These are phyloP conservation scores for Cystobasidium slooffiae DNA, from an alignment of 1,284 basidiomycete genomes.

Conservation along the genomic window DNA sequence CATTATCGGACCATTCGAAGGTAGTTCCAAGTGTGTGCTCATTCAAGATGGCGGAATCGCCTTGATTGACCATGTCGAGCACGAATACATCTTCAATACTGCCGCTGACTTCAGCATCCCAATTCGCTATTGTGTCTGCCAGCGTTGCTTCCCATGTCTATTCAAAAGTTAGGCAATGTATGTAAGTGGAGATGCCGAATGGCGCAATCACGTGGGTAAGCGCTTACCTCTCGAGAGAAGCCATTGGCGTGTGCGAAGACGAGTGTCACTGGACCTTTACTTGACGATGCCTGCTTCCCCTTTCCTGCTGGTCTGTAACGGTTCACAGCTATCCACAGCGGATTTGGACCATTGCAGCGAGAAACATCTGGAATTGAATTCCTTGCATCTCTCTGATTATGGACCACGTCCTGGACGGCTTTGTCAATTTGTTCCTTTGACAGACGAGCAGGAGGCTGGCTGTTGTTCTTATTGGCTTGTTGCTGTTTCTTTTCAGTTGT, in stretches of 20 bases:
- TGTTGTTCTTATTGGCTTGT: not conserved
- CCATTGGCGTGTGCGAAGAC: constrained; percentile 79
- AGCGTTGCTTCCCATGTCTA: constrained; percentile 72
- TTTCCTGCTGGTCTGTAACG: constrained; percentile 10
- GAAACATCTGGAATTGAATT: not conserved
- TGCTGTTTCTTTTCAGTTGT: not conserved
- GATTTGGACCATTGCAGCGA: constrained; percentile 17
- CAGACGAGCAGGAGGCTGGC: constrained; percentile 7
- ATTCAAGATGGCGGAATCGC: constrained; percentile 73
- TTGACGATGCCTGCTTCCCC: not conserved
- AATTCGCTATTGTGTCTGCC: constrained; percentile 57
- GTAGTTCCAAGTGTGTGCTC: constrained; percentile 61
- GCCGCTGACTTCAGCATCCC: constrained; percentile 39
- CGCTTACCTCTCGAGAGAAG: constrained; percentile 66
- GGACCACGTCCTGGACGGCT: constrained; percentile 4
- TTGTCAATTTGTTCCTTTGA: constrained; percentile 32
- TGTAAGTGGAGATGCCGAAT: not conserved
- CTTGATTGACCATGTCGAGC: constrained; percentile 76
- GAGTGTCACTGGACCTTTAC: constrained; percentile 63
- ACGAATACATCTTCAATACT: constrained; percentile 75
- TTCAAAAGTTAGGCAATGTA: not conserved
- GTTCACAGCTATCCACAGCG: constrained; percentile 37
- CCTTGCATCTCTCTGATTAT: constrained; percentile 15
- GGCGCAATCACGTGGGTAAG: not conserved
- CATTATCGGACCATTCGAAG: constrained; percentile 73